Evolutionary conservation across 2,329 filamentous ascomycete species (phyloP).

Genomic region (Fusarium domesticum): DNA sequence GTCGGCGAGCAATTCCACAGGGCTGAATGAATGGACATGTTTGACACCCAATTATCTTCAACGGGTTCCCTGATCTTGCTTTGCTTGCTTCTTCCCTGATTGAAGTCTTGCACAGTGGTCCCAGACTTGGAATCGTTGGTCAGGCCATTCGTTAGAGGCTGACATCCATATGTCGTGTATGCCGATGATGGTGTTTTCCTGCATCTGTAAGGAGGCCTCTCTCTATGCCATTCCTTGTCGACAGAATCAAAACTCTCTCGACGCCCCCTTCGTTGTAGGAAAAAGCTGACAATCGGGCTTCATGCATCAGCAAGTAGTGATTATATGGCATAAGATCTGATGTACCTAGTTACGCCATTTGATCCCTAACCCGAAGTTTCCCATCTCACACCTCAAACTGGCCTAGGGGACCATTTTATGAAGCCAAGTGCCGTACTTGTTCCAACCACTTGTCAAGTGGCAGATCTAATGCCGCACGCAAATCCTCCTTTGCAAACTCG

Average conservation of each 20-base stretch:
- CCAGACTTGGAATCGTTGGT: no score
- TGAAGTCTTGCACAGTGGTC: neutral
- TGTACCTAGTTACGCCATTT: conserved; percentile 5
- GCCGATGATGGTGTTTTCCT: no score
- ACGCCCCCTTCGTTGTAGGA: no score
- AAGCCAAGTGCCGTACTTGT: conserved; percentile 13
- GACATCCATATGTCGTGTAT: no score
- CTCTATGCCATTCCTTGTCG: no score
- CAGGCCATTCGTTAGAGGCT: no score
- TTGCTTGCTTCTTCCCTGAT: neutral
- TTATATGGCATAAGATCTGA: no score
- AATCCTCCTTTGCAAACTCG: conserved; percentile 9
- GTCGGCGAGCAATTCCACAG: conserved; percentile 13
- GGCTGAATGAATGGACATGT: conserved; percentile 23
- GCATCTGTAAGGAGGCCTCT: no score
- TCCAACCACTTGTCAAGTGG: conserved; percentile 20
- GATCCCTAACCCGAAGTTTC: conserved; percentile 10
- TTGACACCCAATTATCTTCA: neutral
- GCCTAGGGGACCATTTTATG: conserved; percentile 11
- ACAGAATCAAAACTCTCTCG: no score
- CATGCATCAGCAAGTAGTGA: no score
- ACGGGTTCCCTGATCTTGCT: neutral
- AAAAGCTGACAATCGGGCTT: no score
- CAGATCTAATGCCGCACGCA: conserved; percentile 14
- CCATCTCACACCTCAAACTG: conserved; percentile 17